Base-by-base conservation (phyloP, 2,329 filamentous ascomycete species). In the Cordyceps fumosorosea region DNA sequence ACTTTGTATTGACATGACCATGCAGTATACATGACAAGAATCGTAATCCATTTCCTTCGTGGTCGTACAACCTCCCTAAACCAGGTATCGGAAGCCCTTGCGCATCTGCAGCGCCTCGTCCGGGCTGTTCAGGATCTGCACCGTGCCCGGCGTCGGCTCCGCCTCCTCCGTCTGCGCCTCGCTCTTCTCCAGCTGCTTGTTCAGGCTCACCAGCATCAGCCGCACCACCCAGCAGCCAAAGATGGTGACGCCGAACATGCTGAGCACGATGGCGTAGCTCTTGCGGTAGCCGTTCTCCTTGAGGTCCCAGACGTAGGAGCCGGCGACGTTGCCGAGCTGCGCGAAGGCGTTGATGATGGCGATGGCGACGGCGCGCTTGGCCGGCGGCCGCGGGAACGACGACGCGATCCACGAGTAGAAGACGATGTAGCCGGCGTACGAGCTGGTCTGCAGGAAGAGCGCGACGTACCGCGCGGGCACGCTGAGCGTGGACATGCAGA, bases 221-320 rank as follows among this genome's bases (percentile, higher is more conserved):
- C 78, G 76, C 74, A 84, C 80, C 37, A 72, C 62, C 57, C 73
- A 76, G 71, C 80, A 85, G 5, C 83, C 83, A 0, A 77, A 42
- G 37, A 85, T 80, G 0, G 85, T 83, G 47, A 84, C 67, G 3
- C 82, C 83, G 67, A 87, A 88, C 85, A 88, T 88, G 68, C 83
- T 77, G 16, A 81, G 80, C 5, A 88, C 85, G 62, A 88, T 85
- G 4, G 83, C 85, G 67, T 88, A 88, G 64, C 83, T 86, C 74
- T 84, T 81, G 65, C 85, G 80, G 75, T 79, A 88, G 0, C 85
- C 85, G 64, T 87, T 80, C 0, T 79, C 83, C 26, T 77, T 74
- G 56, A 88, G 76, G 58, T 78, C 74, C 85, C 85, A 88, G 3
- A 88, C 84, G 67, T 88, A 88, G 0, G 80, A 83, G 2, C 85